Evolutionary conservation across 2,329 filamentous ascomycete genomes (phyloP).

Genomic region (Neofusicoccum parvum): DNA sequence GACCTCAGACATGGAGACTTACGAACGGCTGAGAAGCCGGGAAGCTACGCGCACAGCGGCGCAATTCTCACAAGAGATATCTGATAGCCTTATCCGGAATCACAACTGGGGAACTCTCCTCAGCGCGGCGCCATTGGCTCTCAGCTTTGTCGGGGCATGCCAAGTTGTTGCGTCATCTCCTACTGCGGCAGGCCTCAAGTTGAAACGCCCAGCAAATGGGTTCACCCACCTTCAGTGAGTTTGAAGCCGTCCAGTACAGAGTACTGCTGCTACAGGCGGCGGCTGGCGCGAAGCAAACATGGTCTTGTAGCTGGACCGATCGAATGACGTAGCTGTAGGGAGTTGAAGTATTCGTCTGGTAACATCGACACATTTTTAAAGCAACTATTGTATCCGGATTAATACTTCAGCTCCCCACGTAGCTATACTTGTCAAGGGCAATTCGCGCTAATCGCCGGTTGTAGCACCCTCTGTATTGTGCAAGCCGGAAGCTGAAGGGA

Average conservation of each 20-base stretch:
- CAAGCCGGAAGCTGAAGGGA: neutral
- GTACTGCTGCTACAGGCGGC: too few relatives aligned
- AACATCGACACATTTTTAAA: too few relatives aligned
- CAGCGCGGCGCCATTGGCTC: conserved; percentile 9
- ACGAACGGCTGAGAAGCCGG: conserved; percentile 2
- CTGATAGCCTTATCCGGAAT: conserved; percentile 11
- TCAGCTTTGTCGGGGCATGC: conserved; percentile 14
- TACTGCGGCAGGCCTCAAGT: neutral
- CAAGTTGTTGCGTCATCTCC: conserved; percentile 19
- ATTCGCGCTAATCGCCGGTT: too few relatives aligned
- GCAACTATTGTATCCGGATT: too few relatives aligned
- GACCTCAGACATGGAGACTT: conserved; percentile 2
- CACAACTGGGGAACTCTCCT: conserved; percentile 14
- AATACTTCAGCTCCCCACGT: too few relatives aligned
- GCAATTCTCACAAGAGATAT: conserved; percentile 7
- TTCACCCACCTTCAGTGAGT: conserved; percentile 13
- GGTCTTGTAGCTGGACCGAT: too few relatives aligned
- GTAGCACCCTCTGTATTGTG: neutral
- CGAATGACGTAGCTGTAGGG: too few relatives aligned
- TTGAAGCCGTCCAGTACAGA: too few relatives aligned
- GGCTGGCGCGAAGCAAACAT: too few relatives aligned
- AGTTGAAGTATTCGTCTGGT: too few relatives aligned
- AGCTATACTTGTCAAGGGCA: too few relatives aligned
- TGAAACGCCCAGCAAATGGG: conserved; percentile 1
- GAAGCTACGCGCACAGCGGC: conserved; percentile 28